Evolutionary conservation across 2,329 filamentous ascomycete genomes (phyloP), one percentile per base, ranked within the genome.

Genomic region (Acrocalymma vagum): DNA sequence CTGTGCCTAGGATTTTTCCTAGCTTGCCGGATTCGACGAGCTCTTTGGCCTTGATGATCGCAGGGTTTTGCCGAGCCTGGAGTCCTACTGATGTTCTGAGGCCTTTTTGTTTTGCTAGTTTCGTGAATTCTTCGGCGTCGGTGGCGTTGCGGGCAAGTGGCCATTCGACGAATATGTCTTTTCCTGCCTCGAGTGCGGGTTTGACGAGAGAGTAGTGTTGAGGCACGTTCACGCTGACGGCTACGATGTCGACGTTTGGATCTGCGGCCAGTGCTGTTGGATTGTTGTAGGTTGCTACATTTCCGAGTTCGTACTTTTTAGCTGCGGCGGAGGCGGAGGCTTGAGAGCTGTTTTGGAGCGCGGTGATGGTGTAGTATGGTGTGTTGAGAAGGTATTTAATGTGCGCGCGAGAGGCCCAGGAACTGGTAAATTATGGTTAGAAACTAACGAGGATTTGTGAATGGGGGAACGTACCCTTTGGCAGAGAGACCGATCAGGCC

Each of bases 151-250:
- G 61, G 0, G 64, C 76, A 1, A 78, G 62, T 3, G 75, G 78
- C 76, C 77, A 78, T 51, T 80, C 78, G n/a, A 73, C 69, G 39
- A 75, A 80, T 9, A 77, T 69, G 28, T 75, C 65, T 30, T 65
- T 66, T 4, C 58, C 56, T 4, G 73, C 71, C 31, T 68, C 57
- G 3, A 80, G 51, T 8, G 69, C 70, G 1, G 75, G 73, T 27
- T 67, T 69, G 9, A 73, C 63, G 10, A 75, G 53, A 7, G 54
- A 43, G 41, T 73, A 74, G 42, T 79, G 76, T 14, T 65, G 59
- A 9, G 67, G 69, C 3, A 79, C 73, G 4, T 70, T 65, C 11
- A 77, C 72, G 36, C 64, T 67, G 39, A 74, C 67, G 32, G 77
- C 72, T 7, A 79, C 66, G 4, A 80, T 65, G 39, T 80, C 76